Percentiles rank a stretch among this genome's conserved stretches.
These are phyloP conservation scores for Penicillium corylophilum DNA, from an alignment of 2,329 filamentous ascomycete genomes.

Conservation along the genomic window DNA sequence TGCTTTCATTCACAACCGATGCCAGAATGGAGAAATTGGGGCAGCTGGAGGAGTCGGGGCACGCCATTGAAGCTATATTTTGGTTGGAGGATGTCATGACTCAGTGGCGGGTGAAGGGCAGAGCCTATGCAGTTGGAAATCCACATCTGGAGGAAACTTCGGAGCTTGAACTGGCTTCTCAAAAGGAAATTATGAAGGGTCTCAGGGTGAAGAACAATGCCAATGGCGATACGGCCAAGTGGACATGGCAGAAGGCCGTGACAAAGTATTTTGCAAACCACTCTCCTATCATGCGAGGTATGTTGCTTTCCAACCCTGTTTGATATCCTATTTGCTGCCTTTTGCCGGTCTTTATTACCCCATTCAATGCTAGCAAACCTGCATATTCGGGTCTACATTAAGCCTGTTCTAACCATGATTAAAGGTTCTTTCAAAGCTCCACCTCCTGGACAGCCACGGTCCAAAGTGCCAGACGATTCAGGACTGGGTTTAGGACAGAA, in stretches of 20 bases:
- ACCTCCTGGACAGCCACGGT: constrained; percentile 62
- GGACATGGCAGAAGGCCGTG: constrained; percentile 78
- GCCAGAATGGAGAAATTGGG: constrained; percentile 78
- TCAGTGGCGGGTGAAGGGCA: constrained; percentile 83
- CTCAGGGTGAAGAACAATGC: constrained; percentile 46
- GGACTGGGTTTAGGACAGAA: constrained; percentile 58
- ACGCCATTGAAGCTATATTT: constrained; percentile 74
- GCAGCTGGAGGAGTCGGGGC: constrained; percentile 69
- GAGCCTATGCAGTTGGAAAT: constrained; percentile 70
- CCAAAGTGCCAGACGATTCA: constrained; percentile 49
- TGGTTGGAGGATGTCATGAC: constrained; percentile 70
- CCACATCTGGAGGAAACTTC: constrained; percentile 65
- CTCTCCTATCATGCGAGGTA: constrained; percentile 73
- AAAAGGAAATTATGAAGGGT: constrained; percentile 61
- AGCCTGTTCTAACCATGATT: constrained; percentile 5
- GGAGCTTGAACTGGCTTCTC: constrained; percentile 35
- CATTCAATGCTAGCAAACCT: not conserved
- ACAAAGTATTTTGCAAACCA: constrained; percentile 89
- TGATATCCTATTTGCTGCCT: not conserved
- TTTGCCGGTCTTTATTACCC: constrained; percentile 1
- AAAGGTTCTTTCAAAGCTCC: constrained; percentile 71
- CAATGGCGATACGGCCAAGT: constrained; percentile 44
- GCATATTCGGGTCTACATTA: not conserved
- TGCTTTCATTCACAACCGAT: constrained; percentile 84
- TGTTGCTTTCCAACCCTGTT: constrained; percentile 14